These are phyloP conservation scores for Dalbergia oliveri DNA, from an alignment of 306 rosid genomes.

Conservation along the genomic window DNA sequence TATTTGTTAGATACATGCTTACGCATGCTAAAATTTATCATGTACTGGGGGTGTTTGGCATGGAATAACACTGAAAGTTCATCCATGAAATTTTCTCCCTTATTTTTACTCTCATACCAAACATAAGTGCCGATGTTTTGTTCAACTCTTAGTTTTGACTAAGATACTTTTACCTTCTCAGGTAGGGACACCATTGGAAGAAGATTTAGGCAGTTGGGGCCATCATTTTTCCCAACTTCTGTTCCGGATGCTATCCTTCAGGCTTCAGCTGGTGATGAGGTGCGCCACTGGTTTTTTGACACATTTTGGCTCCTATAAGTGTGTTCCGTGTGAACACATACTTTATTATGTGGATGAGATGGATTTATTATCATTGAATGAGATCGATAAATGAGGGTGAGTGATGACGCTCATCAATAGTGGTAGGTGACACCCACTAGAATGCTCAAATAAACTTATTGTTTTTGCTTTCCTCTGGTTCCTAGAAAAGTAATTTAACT, in stretches of 20 bases:
- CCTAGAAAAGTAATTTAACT: not conserved
- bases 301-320: not conserved
- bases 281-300: constrained; percentile 45
- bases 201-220: constrained; percentile 93
- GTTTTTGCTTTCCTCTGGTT: not conserved
- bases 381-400: no score
- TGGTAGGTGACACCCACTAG: no score
- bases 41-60: not conserved
- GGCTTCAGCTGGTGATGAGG: constrained; percentile 98
- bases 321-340: not conserved
- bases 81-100: no score
- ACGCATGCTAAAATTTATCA: constrained; percentile 5
- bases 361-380: no score
- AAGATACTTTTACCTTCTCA: constrained; percentile 47
- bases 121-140: no score
- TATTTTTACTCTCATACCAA: no score
- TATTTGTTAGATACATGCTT: constrained; percentile 43
- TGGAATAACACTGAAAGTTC: no score
- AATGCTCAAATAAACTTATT: no score
- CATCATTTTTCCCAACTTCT: constrained; percentile 83
- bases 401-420: no score
- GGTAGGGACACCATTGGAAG: constrained; percentile 92
- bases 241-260: constrained; percentile 90
- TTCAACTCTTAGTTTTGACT: constrained; percentile 17
- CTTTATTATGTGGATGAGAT: no score